Percentiles rank a stretch among this genome's conserved stretches.
phyloP scores from a whole-genome alignment of 2,329 filamentous ascomycete species.

The Diplocarpon rosae region DNA sequence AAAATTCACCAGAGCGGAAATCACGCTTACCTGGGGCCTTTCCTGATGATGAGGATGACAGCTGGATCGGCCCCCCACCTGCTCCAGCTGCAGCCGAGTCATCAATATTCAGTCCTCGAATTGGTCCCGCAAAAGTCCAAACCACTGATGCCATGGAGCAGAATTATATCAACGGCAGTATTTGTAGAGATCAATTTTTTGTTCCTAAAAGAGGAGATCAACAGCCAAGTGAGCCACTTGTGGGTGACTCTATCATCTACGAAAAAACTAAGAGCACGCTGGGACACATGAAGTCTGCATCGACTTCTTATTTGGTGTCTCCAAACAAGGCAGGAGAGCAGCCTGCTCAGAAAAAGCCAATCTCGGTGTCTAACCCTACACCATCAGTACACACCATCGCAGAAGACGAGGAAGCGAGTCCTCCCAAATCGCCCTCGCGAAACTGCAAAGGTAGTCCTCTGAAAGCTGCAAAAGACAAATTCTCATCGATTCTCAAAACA shows the following conservation, averaged over 20 bases:
- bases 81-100: slow-evolving; percentile 19
- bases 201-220: slow-evolving; percentile 33
- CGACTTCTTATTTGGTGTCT: slow-evolving; percentile 47
- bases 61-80: slow-evolving; percentile 49
- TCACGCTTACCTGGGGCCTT: slow-evolving; percentile 44
- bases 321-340: slow-evolving; percentile 31
- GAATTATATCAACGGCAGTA: slow-evolving; percentile 37
- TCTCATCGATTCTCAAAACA: slow-evolving; percentile 82
- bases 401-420: slow-evolving; percentile 15
- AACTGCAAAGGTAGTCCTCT: slow-evolving; percentile 62
- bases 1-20: slow-evolving; percentile 12
- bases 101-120: slow-evolving; percentile 35
- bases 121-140: slow-evolving; percentile 47
- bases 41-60: slow-evolving; percentile 45
- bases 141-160: slow-evolving; percentile 52
- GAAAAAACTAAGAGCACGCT: slow-evolving; percentile 27
- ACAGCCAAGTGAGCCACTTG: slow-evolving; percentile 23
- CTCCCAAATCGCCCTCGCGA: slow-evolving; percentile 43
- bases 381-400: slow-evolving; percentile 41
- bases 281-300: slow-evolving; percentile 51
- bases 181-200: slow-evolving; percentile 37
- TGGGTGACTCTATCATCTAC: slow-evolving; percentile 21
- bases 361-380: slow-evolving; percentile 47
- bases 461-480: slow-evolving; percentile 84
- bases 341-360: slow-evolving; percentile 41